Evolutionary conservation across 768 basidiomycete species (phyloP).

Genomic region (Mycena indigotica): DNA sequence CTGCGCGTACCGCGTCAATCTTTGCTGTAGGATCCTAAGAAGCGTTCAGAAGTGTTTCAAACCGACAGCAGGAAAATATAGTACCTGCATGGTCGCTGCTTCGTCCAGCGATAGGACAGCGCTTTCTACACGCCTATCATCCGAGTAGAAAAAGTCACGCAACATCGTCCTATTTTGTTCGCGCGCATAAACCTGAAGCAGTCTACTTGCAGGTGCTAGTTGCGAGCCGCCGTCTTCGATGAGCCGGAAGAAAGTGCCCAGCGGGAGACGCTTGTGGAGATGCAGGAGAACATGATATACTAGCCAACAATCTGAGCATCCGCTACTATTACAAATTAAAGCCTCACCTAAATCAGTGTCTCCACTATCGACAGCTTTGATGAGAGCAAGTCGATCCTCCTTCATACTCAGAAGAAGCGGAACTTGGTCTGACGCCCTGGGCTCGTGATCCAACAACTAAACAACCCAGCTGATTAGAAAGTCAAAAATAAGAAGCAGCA

Average conservation of each 20-base stretch:
- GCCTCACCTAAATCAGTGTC: conserved; percentile 86
- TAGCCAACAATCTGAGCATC: too few species aligned
- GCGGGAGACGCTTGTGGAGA: conserved; percentile 75
- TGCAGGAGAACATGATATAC: conserved; percentile 94
- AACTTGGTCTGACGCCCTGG: conserved; percentile 87
- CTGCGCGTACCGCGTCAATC: conserved; percentile 72
- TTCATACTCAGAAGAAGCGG: conserved; percentile 93
- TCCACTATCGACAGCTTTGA: conserved; percentile 91
- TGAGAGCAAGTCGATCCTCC: conserved; percentile 83
- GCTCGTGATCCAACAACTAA: conserved; percentile 90
- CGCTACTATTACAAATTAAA: too few species aligned
- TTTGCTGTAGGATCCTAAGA: conserved; percentile 78
- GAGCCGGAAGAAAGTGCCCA: conserved; percentile 92
- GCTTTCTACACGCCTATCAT: conserved; percentile 92
- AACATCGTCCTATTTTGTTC: conserved; percentile 92
- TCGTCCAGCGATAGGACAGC: conserved; percentile 89
- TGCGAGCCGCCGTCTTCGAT: conserved; percentile 86
- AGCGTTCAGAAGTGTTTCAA: neutral
- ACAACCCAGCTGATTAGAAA: neutral
- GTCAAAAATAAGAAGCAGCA: neutral
- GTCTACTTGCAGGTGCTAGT: conserved; percentile 71
- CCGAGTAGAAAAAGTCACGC: conserved; percentile 96
- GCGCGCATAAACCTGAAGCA: conserved; percentile 87
- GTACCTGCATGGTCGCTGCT: conserved; percentile 64
- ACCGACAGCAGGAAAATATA: conserved; percentile 5